These are phyloP conservation scores for Lachnum nothofagi DNA, from an alignment of 2,329 filamentous ascomycete species.

Conservation along the genomic window DNA sequence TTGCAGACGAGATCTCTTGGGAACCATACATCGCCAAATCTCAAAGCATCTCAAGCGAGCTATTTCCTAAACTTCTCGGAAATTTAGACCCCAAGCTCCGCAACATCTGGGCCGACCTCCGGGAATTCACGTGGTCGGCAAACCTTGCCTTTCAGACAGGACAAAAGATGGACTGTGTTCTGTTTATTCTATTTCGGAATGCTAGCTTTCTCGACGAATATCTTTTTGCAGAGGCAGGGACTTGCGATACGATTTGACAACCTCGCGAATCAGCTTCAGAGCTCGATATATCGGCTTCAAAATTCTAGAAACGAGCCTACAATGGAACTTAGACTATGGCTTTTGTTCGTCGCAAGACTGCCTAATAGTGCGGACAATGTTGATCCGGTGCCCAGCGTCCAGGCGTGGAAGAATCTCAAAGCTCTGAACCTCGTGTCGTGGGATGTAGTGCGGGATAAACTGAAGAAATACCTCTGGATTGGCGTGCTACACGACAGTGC, in stretches of 20 bases:
- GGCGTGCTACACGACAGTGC: constrained; percentile 1
- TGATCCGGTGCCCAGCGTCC: not conserved
- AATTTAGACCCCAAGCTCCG: constrained; percentile 10
- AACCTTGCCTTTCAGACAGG: constrained; percentile 26
- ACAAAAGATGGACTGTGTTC: constrained; percentile 20
- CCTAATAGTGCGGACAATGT: not conserved
- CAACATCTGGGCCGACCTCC: constrained; percentile 25
- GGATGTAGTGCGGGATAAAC: not conserved
- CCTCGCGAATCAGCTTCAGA: not conserved
- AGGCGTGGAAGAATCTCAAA: not conserved
- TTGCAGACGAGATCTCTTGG: not conserved
- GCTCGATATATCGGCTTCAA: not conserved
- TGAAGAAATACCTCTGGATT: constrained; percentile 8
- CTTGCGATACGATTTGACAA: not conserved
- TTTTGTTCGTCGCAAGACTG: constrained; percentile 1
- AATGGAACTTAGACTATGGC: constrained; percentile 2
- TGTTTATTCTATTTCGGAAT: constrained; percentile 35
- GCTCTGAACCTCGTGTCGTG: not conserved
- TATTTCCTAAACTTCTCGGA: not conserved
- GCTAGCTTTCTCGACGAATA: constrained; percentile 34
- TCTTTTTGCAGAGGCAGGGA: constrained; percentile 34
- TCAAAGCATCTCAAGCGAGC: not conserved
- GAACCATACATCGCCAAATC: constrained; percentile 4
- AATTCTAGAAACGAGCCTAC: too few species aligned
- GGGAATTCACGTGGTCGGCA: constrained; percentile 26